These are phyloP conservation scores for Colletotrichum shisoi DNA, from an alignment of 2,329 filamentous ascomycete species.

Conservation along the genomic window DNA sequence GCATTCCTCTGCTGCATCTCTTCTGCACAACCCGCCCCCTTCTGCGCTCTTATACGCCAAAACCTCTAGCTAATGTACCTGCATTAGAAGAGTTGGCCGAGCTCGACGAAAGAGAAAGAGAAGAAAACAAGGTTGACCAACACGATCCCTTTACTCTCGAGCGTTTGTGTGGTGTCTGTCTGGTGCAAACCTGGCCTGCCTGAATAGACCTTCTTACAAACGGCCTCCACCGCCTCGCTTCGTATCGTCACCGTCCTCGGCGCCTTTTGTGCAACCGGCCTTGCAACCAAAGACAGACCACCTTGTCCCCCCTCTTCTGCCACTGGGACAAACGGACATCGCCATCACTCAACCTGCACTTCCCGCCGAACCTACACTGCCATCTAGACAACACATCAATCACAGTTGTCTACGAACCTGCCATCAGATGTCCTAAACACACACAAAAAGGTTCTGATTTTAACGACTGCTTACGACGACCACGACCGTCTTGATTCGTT, in stretches of 20 bases:
- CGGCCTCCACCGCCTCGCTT: slow-evolving; percentile 38
- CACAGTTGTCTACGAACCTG: not conserved
- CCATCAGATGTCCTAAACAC: slow-evolving; percentile 24
- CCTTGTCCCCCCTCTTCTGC: slow-evolving; percentile 6
- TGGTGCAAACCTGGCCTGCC: slow-evolving; percentile 23
- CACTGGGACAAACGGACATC: slow-evolving; percentile 18
- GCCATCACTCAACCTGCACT: not conserved
- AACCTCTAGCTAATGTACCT: slow-evolving; percentile 39
- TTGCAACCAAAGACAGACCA: slow-evolving; percentile 12
- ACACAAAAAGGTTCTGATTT: slow-evolving; percentile 21
- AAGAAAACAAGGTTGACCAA: slow-evolving; percentile 17
- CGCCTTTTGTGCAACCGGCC: slow-evolving; percentile 32
- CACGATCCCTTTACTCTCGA: slow-evolving; percentile 25
- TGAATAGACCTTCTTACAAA: slow-evolving; percentile 34
- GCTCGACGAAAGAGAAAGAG: slow-evolving; percentile 33
- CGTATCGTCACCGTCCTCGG: slow-evolving; percentile 35
- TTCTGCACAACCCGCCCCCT: slow-evolving; percentile 29
- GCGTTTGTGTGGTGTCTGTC: slow-evolving; percentile 34
- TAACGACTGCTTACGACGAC: slow-evolving; percentile 37
- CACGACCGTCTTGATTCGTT: slow-evolving; percentile 36
- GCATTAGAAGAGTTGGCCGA: slow-evolving; percentile 40
- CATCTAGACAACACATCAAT: slow-evolving; percentile 2
- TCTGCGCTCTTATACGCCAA: slow-evolving; percentile 31
- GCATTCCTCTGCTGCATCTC: slow-evolving; percentile 26
- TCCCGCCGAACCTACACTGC: not conserved